Conservation (phyloP, 495 filamentous ascomycete species). For the Aspergillus campestris region DNA sequence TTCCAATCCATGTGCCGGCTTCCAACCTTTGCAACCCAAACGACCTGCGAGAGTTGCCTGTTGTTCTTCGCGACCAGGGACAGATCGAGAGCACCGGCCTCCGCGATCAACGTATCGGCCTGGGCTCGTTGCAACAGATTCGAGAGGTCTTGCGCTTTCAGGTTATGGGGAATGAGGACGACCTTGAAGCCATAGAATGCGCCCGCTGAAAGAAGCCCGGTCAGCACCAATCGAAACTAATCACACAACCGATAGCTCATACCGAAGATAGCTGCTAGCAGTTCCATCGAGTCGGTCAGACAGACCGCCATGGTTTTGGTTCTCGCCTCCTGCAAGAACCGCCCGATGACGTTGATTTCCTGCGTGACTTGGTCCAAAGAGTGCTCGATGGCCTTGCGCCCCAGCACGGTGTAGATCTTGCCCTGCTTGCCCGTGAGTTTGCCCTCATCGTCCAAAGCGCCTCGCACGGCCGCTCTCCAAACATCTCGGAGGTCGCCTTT, state of each 20-base stretch:
- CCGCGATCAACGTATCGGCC: constrained; percentile 74
- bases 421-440: constrained; percentile 53
- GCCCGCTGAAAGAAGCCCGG: constrained; percentile 38
- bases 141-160: constrained; percentile 54
- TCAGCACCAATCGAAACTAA: constrained; percentile 11
- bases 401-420: constrained; percentile 73
- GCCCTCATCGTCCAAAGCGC: constrained; percentile 52
- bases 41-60: constrained; percentile 61
- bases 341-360: constrained; percentile 82
- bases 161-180: constrained; percentile 78
- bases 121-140: constrained; percentile 58
- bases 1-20: constrained; percentile 90
- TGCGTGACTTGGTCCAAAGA: constrained; percentile 62
- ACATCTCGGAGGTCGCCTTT: constrained; percentile 90
- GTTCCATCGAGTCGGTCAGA: constrained; percentile 87
- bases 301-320: constrained; percentile 81
- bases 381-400: constrained; percentile 63
- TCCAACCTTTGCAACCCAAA: constrained; percentile 90
- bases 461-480: constrained; percentile 69
- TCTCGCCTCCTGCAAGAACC: constrained; percentile 56
- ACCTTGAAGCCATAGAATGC: constrained; percentile 75
- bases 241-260: constrained; percentile 5
- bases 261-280: constrained; percentile 67
- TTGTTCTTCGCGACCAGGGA: constrained; percentile 59
- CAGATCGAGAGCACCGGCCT: constrained; percentile 81